phyloP scores from a whole-genome alignment of 208 protist species.

The Blechomonas ayalai region DNA sequence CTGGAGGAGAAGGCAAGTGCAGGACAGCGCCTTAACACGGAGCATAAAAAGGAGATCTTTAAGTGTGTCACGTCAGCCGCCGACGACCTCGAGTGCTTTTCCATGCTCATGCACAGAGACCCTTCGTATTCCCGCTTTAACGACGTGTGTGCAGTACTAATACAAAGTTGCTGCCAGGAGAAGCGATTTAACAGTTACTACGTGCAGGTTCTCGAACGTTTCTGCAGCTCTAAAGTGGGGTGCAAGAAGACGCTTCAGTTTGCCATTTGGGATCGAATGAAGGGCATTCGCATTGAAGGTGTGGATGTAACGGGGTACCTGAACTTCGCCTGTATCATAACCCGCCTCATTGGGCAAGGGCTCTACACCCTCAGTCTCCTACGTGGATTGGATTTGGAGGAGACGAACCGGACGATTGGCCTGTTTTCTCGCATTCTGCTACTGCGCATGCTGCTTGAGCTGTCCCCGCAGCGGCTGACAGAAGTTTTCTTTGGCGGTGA shows the following conservation, averaged over 20 bases:
- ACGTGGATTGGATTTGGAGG: conserved; percentile 77
- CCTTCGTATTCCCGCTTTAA: conserved; percentile 54
- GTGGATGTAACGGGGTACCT: conserved; percentile 59
- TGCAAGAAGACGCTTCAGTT: conserved; percentile 75
- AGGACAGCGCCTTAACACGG: conserved; percentile 67
- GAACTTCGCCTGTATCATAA: conserved; percentile 56
- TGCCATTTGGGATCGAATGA: conserved; percentile 77
- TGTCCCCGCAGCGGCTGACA: conserved; percentile 39
- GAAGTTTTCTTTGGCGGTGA: conserved; percentile 78
- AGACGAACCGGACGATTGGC: conserved; percentile 64
- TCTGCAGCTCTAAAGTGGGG: conserved; percentile 46
- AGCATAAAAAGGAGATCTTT: conserved; percentile 76
- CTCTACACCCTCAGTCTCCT: conserved; percentile 59
- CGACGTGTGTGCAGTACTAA: conserved; percentile 47
- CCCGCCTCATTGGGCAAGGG: conserved; percentile 40
- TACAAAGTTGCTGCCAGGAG: conserved; percentile 71
- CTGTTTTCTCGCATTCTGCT: conserved; percentile 72
- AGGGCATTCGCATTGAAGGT: conserved; percentile 55
- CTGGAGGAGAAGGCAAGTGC: conserved; percentile 53
- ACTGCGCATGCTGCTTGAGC: conserved; percentile 59
- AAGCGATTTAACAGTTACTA: conserved; percentile 70
- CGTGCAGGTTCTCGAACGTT: conserved; percentile 56
- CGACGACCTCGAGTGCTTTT: conserved; percentile 78
- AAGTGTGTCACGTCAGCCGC: conserved; percentile 34
- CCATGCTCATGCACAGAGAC: conserved; percentile 70